Conservation (phyloP, 768 basidiomycete species). For the Strobilomyces echinocephalus region DNA sequence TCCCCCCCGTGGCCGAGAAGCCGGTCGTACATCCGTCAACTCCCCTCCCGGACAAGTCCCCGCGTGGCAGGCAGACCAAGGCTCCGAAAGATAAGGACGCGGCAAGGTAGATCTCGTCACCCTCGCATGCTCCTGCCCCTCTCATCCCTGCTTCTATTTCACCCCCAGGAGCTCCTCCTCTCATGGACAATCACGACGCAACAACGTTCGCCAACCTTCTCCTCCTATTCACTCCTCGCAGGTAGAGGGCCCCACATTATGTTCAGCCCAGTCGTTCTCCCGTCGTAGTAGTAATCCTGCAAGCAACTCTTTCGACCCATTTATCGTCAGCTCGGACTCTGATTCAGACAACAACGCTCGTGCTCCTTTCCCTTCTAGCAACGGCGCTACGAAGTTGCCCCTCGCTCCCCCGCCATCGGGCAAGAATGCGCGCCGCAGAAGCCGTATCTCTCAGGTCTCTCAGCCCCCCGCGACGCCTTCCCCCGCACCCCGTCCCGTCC, state of each 20-base stretch:
- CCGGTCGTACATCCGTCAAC: constrained; percentile 15
- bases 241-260: constrained; percentile 49
- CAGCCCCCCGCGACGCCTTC: constrained; percentile 34
- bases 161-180: constrained; percentile 42
- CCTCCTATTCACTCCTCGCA: constrained; percentile 59
- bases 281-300: constrained; percentile 32
- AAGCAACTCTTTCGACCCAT: constrained; percentile 44
- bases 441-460: constrained; percentile 29
- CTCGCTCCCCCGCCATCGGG: constrained; percentile 47
- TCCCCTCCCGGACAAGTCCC: constrained; percentile 25
- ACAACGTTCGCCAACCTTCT: constrained; percentile 58
- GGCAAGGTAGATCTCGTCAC: constrained; percentile 35
- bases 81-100: constrained; percentile 40
- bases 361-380: constrained; percentile 29
- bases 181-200: constrained; percentile 43
- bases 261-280: constrained; percentile 21
- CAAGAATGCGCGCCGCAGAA: constrained; percentile 58
- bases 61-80: constrained; percentile 35
- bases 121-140: not conserved
- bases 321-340: constrained; percentile 44
- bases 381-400: constrained; percentile 21
- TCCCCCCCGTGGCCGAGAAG: constrained; percentile 31
- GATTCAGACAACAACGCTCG: constrained; percentile 35
- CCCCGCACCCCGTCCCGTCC: constrained; percentile 40
- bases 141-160: constrained; percentile 5